phyloP scores from a whole-genome alignment of 192 early-diverging fungal species.

The Coemansia erecta region DNA sequence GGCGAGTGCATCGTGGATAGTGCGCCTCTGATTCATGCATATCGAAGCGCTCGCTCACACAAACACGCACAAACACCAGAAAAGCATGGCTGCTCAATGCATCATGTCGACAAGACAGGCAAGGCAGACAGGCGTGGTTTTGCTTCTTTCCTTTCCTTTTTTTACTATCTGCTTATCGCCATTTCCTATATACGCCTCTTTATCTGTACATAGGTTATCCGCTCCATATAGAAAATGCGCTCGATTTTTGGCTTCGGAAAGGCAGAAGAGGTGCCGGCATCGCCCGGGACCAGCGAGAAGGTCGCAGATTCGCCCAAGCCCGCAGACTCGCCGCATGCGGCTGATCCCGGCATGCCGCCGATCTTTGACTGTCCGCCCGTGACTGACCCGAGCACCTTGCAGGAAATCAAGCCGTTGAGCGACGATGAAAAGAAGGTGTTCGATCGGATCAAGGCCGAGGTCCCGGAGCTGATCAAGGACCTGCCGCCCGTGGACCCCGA shows the following conservation, averaged over 20 bases:
- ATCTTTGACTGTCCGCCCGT: slow-evolving; percentile 15
- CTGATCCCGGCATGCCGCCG: slow-evolving; percentile 12
- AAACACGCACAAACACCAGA: no score
- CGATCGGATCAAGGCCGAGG: slow-evolving; percentile 36
- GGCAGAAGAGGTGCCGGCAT: slow-evolving; percentile 20
- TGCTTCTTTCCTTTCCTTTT: neutral
- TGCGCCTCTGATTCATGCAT: no score
- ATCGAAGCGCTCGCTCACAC: no score
- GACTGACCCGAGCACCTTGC: slow-evolving; percentile 15
- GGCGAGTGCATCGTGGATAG: no score
- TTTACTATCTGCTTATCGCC: neutral
- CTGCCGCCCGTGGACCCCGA: slow-evolving; percentile 36
- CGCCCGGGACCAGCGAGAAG: slow-evolving; percentile 27
- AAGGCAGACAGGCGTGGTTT: neutral
- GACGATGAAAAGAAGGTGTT: slow-evolving; percentile 36
- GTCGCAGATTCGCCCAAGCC: slow-evolving; percentile 1
- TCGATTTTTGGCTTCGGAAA: slow-evolving; percentile 44
- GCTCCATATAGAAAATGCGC: slow-evolving; percentile 21
- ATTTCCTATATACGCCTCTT: neutral
- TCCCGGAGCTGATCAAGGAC: slow-evolving; percentile 44
- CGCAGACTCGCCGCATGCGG: neutral
- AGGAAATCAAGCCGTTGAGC: slow-evolving; percentile 36
- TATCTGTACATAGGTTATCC: neutral
- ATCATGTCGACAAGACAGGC: no score
- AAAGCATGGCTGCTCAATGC: no score